Base-by-base conservation (phyloP, 495 filamentous ascomycete species). In the Xylaria bambusicola region DNA sequence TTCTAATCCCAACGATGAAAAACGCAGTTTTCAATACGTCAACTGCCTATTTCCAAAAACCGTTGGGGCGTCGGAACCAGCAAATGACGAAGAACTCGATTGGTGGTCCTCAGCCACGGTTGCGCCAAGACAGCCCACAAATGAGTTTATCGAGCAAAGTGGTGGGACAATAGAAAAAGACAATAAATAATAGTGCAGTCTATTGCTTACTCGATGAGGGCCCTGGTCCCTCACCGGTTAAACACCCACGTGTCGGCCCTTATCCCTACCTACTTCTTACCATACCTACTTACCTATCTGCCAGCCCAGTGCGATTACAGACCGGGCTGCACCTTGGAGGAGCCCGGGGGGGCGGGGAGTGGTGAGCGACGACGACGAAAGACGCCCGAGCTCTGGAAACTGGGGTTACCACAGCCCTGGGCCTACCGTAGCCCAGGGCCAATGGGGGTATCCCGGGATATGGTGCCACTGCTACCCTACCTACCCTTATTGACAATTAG, bases 381-480 rank as follows among this genome's bases (percentile, higher is more conserved):
- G 38, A 38, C 35, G 56, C 56, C 56, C 45, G 56, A 58, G 46
- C n/a, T 23, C 36, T 57, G 54, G 31, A 41, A 48, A 49, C 54
- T 21, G 55, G 56, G 56, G 56, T 36, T 45, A 58, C 56, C 56
- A 35, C 45, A 46, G 56, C 36, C 35, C 18, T 49, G 56, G 56
- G 49, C 33, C 33, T 36, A n/a, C n/a, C n/a, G n/a, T n/a, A 13
- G 33, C 49, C 40, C 5, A 33, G 33, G 46, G 18, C 56, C 54
- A 57, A 57, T 58, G 26, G 46, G 56, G 29, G 13, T 7, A 6
- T 20, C 38, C 36, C 51, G 40, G 24, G 51, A 27, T 44, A 53
- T 36, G 24, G 23, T 29, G 38, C 8, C 44, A 58, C 31, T 58
- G 55, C 29, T 40, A 58, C 55, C 44, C 54, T 42, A 42, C 36